Conservation (phyloP, 257 asterid species). For the Paulownia fortunei region DNA sequence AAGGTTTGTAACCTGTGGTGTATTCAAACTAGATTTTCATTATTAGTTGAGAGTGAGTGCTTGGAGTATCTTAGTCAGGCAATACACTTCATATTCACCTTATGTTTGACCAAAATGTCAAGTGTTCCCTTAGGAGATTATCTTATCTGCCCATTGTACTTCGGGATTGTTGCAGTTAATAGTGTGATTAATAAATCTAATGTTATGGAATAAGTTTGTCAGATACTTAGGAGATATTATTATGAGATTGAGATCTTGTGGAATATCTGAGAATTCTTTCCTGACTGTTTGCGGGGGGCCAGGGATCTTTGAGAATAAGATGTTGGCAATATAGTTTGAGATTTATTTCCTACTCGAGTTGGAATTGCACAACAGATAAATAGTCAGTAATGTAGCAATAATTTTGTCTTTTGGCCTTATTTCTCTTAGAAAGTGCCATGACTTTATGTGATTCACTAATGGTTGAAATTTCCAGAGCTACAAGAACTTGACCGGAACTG, state of each 20-base stretch:
- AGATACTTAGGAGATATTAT: neutral
- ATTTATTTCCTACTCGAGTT: neutral
- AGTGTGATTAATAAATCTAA: neutral
- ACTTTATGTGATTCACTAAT: conserved; percentile 23
- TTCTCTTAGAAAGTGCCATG: neutral
- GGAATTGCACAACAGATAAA: neutral
- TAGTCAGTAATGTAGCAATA: neutral
- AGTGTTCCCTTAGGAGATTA: neutral
- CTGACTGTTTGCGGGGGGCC: neutral
- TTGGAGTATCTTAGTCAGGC: neutral
- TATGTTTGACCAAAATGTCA: neutral
- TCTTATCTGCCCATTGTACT: neutral
- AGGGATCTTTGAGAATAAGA: neutral
- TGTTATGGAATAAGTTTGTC: neutral
- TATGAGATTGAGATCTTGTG: neutral
- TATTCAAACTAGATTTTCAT: neutral
- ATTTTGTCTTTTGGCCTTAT: conserved; percentile 26
- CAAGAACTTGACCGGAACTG: conserved; percentile 78
- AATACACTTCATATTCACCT: neutral
- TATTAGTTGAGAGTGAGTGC: neutral
- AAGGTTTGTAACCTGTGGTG: neutral
- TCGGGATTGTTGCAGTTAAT: neutral
- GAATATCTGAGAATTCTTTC: neutral
- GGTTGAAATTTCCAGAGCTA: conserved; percentile 75
- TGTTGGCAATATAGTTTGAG: neutral